Evolutionary conservation across 495 filamentous ascomycete genomes (phyloP), one percentile per base, ranked within the genome.

Genomic region (Achaetomiella virescens): DNA sequence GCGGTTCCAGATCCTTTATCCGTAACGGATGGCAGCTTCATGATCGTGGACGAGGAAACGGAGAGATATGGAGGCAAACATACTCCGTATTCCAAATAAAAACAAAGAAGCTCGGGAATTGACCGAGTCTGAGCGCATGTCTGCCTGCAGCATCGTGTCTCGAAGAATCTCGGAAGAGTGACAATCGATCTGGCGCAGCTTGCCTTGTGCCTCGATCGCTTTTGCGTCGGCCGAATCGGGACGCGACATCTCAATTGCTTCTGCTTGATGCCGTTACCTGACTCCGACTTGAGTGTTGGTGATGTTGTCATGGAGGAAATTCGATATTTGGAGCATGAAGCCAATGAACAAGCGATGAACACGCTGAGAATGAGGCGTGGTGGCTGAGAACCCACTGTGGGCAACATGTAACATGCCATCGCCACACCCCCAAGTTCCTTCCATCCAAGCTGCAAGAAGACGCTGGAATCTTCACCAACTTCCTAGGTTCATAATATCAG

Each of bases 171-270:
- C 24, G 43, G 14, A 47, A 27, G 46, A 18, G 40, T 29, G 55
- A 57, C 55, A 52, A 47, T 46, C 48, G 48, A 51, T 41, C 48
- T 18, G 48, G 27, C 41, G 48, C 48, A 51, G 21, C n/a, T 31
- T 29, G 48, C 48, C 48, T 41, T 51, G 21, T 51, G 21, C 37
- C 36, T 41, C 15, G 48, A 14, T 21, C 29, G 31, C 20, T 18
- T n/a, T 22, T 25, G 10, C 36, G 20, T 51, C 48, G 48, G 48
- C 48, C 48, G 48, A 51, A 40, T 31, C 48, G 48, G 48, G 25
- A 51, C 48, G 7, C 48, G 17, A n/a, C 9, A 38, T 25, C 33
- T 25, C 2, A 21, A 6, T 35, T 40, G 48, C 9, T 38, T 41
- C 6, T 12, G 15, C 9, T 0, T 38, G n/a, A n/a, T 17, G 14